Percentiles rank a stretch among this genome's conserved stretches.
Evolutionary conservation across 2,329 filamentous ascomycete genomes (phyloP).

Genomic region (Penicillium sp.): DNA sequence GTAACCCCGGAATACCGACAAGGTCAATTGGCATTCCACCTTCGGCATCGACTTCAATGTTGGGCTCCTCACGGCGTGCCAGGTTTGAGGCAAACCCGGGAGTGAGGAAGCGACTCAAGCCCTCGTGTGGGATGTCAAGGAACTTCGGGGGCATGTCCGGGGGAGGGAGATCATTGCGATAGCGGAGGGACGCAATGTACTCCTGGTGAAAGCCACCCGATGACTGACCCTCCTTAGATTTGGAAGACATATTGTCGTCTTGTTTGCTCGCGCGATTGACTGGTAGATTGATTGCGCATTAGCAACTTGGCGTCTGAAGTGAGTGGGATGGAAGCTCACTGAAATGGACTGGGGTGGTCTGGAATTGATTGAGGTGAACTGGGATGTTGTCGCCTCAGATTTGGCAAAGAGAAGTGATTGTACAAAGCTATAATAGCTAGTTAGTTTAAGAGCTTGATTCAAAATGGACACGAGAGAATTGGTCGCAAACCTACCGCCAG

Average conservation of each 20-base stretch:
- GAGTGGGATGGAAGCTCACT: not conserved
- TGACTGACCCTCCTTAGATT: conserved; percentile 39
- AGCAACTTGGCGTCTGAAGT: not conserved
- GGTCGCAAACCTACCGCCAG: conserved; percentile 4
- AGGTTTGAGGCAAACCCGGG: conserved; percentile 86
- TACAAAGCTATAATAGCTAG: not conserved
- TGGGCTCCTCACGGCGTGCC: conserved; percentile 85
- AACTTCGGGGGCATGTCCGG: conserved; percentile 94
- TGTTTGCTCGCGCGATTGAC: not conserved
- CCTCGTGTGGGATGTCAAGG: conserved; percentile 92
- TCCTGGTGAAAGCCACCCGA: conserved; percentile 71
- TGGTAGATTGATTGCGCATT: not conserved
- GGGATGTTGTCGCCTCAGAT: not conserved
- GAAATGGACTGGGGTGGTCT: not conserved
- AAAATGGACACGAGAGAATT: not conserved
- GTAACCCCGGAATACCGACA: conserved; percentile 90
- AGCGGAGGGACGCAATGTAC: conserved; percentile 93
- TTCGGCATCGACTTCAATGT: conserved; percentile 96
- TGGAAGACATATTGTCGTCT: conserved; percentile 35
- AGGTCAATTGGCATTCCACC: conserved; percentile 96
- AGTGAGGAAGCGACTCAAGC: conserved; percentile 84
- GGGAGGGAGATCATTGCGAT: conserved; percentile 91
- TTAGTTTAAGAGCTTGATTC: not conserved
- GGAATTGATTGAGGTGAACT: not conserved
- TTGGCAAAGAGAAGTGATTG: not conserved